Evolutionary conservation across 1,284 basidiomycete species (phyloP).

Genomic region (Pyrrhoderma lamaoense): DNA sequence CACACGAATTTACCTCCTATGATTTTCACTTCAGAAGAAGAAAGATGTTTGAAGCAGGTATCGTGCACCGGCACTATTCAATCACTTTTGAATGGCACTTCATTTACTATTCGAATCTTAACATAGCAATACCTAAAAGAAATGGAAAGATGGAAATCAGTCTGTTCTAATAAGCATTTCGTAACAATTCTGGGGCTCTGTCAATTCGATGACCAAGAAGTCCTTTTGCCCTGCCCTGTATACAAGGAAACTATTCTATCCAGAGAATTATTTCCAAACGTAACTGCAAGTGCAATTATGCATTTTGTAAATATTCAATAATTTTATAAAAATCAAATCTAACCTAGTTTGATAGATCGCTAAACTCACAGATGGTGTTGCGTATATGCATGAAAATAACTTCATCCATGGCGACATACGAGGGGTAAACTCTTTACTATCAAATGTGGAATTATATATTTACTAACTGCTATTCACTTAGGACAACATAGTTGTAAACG

Average conservation of each 20-base stretch:
- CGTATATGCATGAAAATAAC: constrained; percentile 13
- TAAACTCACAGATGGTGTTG: constrained; percentile 5
- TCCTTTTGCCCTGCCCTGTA: constrained; percentile 1
- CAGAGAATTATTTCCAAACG: not conserved
- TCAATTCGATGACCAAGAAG: constrained; percentile 12
- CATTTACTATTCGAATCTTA: too few species aligned
- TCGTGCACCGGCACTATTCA: too few species aligned
- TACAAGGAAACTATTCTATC: not conserved
- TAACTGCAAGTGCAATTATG: constrained; percentile 6
- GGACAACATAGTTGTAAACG: constrained; percentile 9
- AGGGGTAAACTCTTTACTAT: constrained; percentile 8
- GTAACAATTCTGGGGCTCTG: constrained; percentile 1
- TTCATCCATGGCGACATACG: constrained; percentile 16
- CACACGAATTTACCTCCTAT: too few species aligned
- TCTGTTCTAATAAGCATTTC: not conserved
- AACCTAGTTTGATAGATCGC: not conserved
- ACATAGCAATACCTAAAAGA: too few species aligned
- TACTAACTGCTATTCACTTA: not conserved
- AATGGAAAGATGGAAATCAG: too few species aligned
- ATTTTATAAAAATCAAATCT: not conserved
- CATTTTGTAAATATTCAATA: not conserved
- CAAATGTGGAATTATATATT: not conserved
- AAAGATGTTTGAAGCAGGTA: too few species aligned
- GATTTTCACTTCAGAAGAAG: too few species aligned
- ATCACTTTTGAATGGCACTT: too few species aligned